Conservation (phyloP, 2,329 filamentous ascomycete genomes). For the Phoma sp. region DNA sequence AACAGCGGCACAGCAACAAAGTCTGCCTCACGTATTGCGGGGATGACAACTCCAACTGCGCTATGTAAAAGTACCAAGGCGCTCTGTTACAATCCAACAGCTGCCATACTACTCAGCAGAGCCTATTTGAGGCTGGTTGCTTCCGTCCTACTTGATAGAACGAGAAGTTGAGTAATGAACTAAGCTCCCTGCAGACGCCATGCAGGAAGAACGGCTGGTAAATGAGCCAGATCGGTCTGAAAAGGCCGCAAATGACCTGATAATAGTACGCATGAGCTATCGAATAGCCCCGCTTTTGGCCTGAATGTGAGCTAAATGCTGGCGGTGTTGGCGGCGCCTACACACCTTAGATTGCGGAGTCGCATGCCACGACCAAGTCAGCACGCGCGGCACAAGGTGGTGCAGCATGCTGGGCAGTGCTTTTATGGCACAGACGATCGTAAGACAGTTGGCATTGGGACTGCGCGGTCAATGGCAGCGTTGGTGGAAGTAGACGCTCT, state of each 20-base stretch:
- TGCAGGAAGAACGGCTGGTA: constrained; percentile 29
- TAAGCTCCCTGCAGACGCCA: constrained; percentile 28
- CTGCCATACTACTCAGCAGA: constrained; percentile 3
- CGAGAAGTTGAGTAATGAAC: constrained; percentile 24
- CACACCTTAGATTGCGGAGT: constrained; percentile 21
- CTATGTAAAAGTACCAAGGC: neutral
- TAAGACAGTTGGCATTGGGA: neutral
- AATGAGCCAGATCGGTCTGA: constrained; percentile 27
- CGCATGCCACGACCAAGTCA: constrained; percentile 7
- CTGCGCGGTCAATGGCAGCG: neutral
- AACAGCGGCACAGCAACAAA: constrained; percentile 13
- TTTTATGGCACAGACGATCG: neutral
- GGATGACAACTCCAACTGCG: neutral
- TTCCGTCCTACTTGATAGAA: constrained; percentile 18
- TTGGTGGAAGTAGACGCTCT: neutral
- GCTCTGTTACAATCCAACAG: constrained; percentile 4
- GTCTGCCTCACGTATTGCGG: constrained; percentile 22
- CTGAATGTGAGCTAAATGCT: constrained; percentile 42
- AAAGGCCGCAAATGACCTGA: constrained; percentile 40
- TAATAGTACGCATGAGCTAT: constrained; percentile 33
- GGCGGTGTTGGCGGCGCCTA: constrained; percentile 22
- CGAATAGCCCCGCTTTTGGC: constrained; percentile 38
- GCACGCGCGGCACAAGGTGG: constrained; percentile 3
- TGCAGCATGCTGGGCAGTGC: constrained; percentile 1
- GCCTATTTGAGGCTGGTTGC: constrained; percentile 19